Evolutionary conservation across 2,329 filamentous ascomycete species (phyloP), one percentile per base, ranked within the genome.

Genomic region (Spiromastix sp.): DNA sequence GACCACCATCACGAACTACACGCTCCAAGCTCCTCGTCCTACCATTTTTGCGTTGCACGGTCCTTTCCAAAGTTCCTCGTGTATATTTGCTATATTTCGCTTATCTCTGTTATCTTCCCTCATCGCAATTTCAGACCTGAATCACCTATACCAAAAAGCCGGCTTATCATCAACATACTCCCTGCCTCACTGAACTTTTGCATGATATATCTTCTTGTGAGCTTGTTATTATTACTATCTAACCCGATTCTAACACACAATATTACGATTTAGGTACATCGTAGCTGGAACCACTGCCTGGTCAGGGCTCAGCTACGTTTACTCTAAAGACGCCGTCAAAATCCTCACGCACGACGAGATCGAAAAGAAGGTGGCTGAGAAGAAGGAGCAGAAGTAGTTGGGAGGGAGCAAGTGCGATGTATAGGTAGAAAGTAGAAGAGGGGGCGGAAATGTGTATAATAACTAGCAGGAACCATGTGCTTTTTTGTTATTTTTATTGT

Each of bases 221-320:
- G n/a, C 4, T 12, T 12, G 22, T 25, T 25, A 10, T 10, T 30
- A 30, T 5, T 30, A 22, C 4, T 1, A 19, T n/a, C 12, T 20
- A 32, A 16, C 12, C 30, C 22, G 15, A 31, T 17, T 4, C 25
- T 35, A 29, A 29, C 26, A 9, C 9, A 3, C 10, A 10, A 6
- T 24, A 9, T 31, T 30, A 11, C 5, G n/a, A 11, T 26, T 16
- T 46, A 89, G 84, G 52, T 89, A 84, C 48, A 60, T 93, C 10
- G 89, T 98, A 2, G 87, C 86, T 1, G 74, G 71, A 0, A 98
- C 91, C 3, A 98, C 91, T 0, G 61, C 93, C 4, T 96, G 87
- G 84, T 95, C 86, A 43, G 91, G 91, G 5, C 69, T 87, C 10
- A 94, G 87, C 57, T 98, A 98, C 56, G 70, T 93, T 5, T 93